Conservation (phyloP, 805 yeast genomes). For the Candida golubevii region DNA sequence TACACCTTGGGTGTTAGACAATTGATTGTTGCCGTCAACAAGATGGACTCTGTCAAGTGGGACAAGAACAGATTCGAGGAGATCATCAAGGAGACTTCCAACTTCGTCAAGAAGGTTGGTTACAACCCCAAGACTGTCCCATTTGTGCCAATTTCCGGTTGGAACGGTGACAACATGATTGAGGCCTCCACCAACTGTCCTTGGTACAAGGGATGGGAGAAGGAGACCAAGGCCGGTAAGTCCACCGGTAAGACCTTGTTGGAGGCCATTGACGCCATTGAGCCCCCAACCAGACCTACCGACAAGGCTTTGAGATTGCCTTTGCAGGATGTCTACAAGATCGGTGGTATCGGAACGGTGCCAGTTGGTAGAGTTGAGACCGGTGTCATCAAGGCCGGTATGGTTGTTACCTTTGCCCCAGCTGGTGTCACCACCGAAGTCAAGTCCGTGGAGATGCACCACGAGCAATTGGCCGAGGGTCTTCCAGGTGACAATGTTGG, state of each 20-base stretch:
- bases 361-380: conserved; percentile 94
- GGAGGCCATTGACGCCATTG: conserved; percentile 81
- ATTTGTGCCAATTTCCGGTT: conserved; percentile 82
- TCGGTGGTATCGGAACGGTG: conserved; percentile 89
- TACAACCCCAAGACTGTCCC: conserved; percentile 77
- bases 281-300: conserved; percentile 76
- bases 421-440: conserved; percentile 87
- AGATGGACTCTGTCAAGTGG: conserved; percentile 94
- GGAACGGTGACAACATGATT: conserved; percentile 93
- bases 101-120: conserved; percentile 83
- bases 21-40: conserved; percentile 87
- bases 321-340: conserved; percentile 89
- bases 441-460: conserved; percentile 87
- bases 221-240: conserved; percentile 68
- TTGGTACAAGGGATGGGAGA: conserved; percentile 85
- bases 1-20: conserved; percentile 85
- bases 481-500: conserved; percentile 90
- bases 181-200: conserved; percentile 77
- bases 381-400: conserved; percentile 88
- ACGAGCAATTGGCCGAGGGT: conserved; percentile 75
- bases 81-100: conserved; percentile 69
- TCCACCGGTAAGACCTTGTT: conserved; percentile 76
- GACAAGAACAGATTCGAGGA: conserved; percentile 74
- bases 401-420: conserved; percentile 87
- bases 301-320: conserved; percentile 88